phyloP scores from a whole-genome alignment of 2,329 filamentous ascomycete genomes.

The Claviceps purpurea region DNA sequence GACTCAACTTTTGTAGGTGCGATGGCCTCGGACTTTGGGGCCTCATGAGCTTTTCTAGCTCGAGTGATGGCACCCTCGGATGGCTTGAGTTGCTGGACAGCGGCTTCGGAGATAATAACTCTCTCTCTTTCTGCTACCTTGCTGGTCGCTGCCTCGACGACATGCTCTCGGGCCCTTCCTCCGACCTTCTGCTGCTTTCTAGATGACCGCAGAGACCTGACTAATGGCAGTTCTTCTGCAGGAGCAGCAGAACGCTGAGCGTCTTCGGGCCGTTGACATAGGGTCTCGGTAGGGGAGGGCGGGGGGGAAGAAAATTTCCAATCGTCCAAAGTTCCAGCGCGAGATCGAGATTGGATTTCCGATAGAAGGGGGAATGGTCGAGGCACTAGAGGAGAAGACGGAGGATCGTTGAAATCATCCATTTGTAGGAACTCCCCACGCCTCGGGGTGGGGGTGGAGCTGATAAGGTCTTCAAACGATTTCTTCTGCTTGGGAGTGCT shows the following conservation, averaged over 20 bases:
- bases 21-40: not conserved
- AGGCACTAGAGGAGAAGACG: conserved; percentile 45
- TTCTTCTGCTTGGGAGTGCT: conserved; percentile 32
- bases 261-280: conserved; percentile 15
- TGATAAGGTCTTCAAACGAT: conserved; percentile 38
- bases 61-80: not conserved
- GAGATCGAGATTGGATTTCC: conserved; percentile 38
- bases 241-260: conserved; percentile 8
- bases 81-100: not conserved
- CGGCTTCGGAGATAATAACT: not conserved
- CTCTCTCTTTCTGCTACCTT: not conserved
- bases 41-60: conserved; percentile 1
- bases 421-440: conserved; percentile 38
- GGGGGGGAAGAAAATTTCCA: conserved; percentile 48
- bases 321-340: conserved; percentile 19
- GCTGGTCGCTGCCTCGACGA: not conserved
- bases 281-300: conserved; percentile 30
- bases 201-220: conserved; percentile 8
- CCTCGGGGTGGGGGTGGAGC: conserved; percentile 47
- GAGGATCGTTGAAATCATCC: conserved; percentile 37
- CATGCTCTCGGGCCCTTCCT: not conserved
- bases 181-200: conserved; percentile 6
- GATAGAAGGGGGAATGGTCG: conserved; percentile 37
- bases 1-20: not conserved
- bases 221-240: conserved; percentile 6